Percentiles rank a stretch among this genome's conserved stretches.
Conservation (phyloP, 352 stramenopile genomes). For the Globisporangium alternatum region DNA sequence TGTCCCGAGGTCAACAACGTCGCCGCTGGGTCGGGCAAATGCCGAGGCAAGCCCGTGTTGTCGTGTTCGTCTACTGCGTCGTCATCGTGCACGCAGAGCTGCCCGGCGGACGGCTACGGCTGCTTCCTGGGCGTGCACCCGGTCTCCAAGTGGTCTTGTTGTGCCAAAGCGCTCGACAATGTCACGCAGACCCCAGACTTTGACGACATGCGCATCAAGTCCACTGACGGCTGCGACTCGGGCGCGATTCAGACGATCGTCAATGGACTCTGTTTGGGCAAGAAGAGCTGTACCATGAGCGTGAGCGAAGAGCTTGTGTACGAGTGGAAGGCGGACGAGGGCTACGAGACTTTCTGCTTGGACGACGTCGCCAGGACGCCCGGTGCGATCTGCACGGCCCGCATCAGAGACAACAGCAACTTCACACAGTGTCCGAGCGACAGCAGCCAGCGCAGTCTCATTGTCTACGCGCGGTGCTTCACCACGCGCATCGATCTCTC, state of each 20-base stretch:
- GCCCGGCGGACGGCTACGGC: slow-evolving; percentile 37
- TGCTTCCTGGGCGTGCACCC: slow-evolving; percentile 72
- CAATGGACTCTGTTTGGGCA: slow-evolving; percentile 64
- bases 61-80: slow-evolving; percentile 14
- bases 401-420: slow-evolving; percentile 52
- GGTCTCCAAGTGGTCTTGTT: slow-evolving; percentile 63
- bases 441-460: slow-evolving; percentile 39
- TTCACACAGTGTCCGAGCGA: slow-evolving; percentile 41
- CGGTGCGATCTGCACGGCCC: slow-evolving; percentile 37
- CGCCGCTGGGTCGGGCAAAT: slow-evolving; percentile 47
- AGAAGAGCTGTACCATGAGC: slow-evolving; percentile 61
- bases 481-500: slow-evolving; percentile 76
- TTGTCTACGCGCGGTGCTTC: slow-evolving; percentile 74
- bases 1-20: slow-evolving; percentile 73
- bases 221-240: slow-evolving; percentile 37
- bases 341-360: slow-evolving; percentile 36
- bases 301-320: slow-evolving; percentile 58
- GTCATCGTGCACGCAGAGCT: slow-evolving; percentile 30
- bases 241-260: slow-evolving; percentile 59
- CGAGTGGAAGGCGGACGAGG: slow-evolving; percentile 50
- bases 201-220: slow-evolving; percentile 51
- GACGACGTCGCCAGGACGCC: slow-evolving; percentile 25
- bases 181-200: slow-evolving; percentile 38
- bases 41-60: slow-evolving; percentile 31
- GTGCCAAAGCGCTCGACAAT: slow-evolving; percentile 36